These are phyloP conservation scores for Colletotrichum sp. DNA, from an alignment of 2,329 filamentous ascomycete genomes.

Conservation along the genomic window DNA sequence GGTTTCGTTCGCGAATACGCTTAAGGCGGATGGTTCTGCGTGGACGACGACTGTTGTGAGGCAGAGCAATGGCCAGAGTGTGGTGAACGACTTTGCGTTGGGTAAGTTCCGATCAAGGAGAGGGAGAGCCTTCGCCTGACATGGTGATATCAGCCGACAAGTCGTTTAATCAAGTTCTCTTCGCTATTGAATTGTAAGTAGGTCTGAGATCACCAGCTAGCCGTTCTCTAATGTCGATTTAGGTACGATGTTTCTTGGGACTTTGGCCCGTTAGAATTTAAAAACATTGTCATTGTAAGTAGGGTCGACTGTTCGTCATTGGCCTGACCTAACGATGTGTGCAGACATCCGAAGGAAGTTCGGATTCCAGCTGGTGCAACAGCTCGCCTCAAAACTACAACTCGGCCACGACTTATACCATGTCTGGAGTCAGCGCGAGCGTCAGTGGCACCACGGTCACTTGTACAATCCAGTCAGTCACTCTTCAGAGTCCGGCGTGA, in stretches of 20 bases:
- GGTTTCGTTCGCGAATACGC: conserved; percentile 27
- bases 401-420: not conserved
- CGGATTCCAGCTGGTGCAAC: not conserved
- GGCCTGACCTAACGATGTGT: not conserved
- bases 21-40: conserved; percentile 18
- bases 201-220: not conserved
- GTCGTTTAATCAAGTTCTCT: not conserved
- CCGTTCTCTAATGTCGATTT: not conserved
- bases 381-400: not conserved
- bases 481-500: not conserved
- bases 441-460: not conserved
- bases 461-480: not conserved
- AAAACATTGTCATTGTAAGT: not conserved
- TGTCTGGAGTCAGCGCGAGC: not conserved
- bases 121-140: not conserved
- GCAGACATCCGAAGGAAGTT: not conserved
- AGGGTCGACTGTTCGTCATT: not conserved
- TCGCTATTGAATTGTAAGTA: not conserved
- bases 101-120: not conserved
- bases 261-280: not conserved
- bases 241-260: not conserved
- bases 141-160: not conserved
- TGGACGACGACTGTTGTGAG: not conserved
- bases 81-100: not conserved
- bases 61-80: not conserved